Evolutionary conservation across 2,329 filamentous ascomycete species (phyloP), one percentile per base, ranked within the genome.

Genomic region (Phialophora macrospora): DNA sequence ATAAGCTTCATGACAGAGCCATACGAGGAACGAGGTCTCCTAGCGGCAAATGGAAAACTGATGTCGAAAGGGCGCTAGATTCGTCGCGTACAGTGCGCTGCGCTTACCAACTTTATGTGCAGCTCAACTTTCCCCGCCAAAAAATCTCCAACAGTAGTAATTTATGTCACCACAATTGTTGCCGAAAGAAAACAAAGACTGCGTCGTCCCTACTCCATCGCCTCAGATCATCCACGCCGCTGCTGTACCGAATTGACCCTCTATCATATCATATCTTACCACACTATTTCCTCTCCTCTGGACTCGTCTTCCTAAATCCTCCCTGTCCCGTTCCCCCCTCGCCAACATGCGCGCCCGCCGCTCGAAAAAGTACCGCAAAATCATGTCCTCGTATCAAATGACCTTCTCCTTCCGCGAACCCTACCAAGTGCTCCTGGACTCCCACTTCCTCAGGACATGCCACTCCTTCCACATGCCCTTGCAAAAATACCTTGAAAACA

Each of bases 371-470:
- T 93, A 92, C 77, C 87, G 89, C 75, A 97, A 97, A 87, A 88
- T 97, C 74, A 96, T 99, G 89, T 89, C 92, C 79, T 90, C 94
- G 76, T 97, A 93, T 84, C 88, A 89, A 75, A 85, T 94, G 77
- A 88, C 88, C 67, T 97, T 96, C 76, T 90, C 90, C 67, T 97
- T 97, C 78, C 91, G 93, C 72, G 91, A 95, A 80, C 93, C 95
- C 11, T 98, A 97, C 80, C 95, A 98, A 80, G 89, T 96, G 59
- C 82, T 97, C 51, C 88, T 97, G 67, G 93, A 97, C 75, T 91
- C 92, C 65, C 88, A 93, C 70, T 91, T 98, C 73, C 85, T 98
- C 59, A 85, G 87, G 74, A 92, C 96, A 76, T 88, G 93, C 24
- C 87, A 90, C 70, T 86, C 87, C 57, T 95, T 91, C 81, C 95